Conservation (phyloP, 768 basidiomycete genomes). For the Boletus insuetus region DNA sequence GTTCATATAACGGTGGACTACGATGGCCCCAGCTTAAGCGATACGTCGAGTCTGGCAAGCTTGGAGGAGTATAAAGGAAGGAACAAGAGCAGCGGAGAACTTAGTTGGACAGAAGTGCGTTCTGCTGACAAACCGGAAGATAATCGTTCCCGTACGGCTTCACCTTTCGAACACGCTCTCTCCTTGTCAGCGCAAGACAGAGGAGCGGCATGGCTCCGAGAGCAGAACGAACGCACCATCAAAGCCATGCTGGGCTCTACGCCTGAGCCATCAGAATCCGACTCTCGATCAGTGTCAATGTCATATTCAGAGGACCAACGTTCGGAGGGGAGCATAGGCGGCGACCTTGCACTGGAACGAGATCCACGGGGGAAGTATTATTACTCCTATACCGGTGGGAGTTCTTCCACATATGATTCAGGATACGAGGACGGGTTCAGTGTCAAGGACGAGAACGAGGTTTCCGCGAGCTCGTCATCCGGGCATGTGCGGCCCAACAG, state of each 20-base stretch:
- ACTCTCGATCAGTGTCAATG: slow-evolving; percentile 43
- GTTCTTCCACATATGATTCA: slow-evolving; percentile 52
- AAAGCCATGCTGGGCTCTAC: slow-evolving; percentile 56
- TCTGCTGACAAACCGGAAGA: slow-evolving; percentile 54
- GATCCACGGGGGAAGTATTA: slow-evolving; percentile 72
- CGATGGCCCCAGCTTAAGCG: slow-evolving; percentile 88
- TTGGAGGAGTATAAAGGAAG: slow-evolving; percentile 65
- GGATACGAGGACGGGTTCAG: slow-evolving; percentile 50
- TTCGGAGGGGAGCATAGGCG: slow-evolving; percentile 44
- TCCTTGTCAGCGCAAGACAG: slow-evolving; percentile 55
- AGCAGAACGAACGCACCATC: slow-evolving; percentile 70
- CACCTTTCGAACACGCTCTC: slow-evolving; percentile 39
- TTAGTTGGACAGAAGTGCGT: slow-evolving; percentile 45
- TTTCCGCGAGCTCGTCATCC: slow-evolving; percentile 22
- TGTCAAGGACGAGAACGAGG: slow-evolving; percentile 31
- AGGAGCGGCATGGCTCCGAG: slow-evolving; percentile 77
- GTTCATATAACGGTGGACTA: slow-evolving; percentile 83
- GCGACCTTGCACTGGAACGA: slow-evolving; percentile 65
- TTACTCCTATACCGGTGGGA: slow-evolving; percentile 60
- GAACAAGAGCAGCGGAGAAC: slow-evolving; percentile 52
- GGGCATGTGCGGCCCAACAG: slow-evolving; percentile 56
- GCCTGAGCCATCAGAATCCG: slow-evolving; percentile 58
- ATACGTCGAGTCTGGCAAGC: slow-evolving; percentile 80
- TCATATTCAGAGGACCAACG: slow-evolving; percentile 28
- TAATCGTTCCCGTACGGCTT: slow-evolving; percentile 41